Percentiles rank a stretch among this genome's conserved stretches.
These are phyloP conservation scores for Paxillus involutus DNA, from an alignment of 768 basidiomycete species.

Conservation along the genomic window DNA sequence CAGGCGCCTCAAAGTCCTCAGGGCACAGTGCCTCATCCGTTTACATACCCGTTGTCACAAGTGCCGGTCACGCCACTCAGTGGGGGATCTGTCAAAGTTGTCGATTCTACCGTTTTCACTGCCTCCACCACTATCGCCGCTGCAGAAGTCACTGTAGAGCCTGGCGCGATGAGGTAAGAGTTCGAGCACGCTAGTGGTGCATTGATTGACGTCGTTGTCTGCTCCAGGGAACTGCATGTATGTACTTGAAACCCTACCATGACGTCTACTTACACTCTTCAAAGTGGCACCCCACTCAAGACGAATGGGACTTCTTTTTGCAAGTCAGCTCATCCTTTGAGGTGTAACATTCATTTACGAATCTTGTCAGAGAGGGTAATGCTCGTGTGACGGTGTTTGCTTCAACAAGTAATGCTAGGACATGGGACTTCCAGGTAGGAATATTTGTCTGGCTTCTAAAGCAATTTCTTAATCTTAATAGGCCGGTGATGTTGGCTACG, in stretches of 20 bases:
- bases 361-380: slow-evolving; percentile 43
- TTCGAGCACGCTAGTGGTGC: no score
- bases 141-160: slow-evolving; percentile 54
- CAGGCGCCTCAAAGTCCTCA: slow-evolving; percentile 33
- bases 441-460: neutral
- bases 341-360: neutral
- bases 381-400: slow-evolving; percentile 60
- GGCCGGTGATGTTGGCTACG: slow-evolving; percentile 23
- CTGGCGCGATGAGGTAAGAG: slow-evolving; percentile 55
- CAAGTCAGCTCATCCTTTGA: slow-evolving; percentile 21
- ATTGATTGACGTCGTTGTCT: neutral
- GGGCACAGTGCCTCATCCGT: slow-evolving; percentile 46
- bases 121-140: slow-evolving; percentile 50
- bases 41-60: slow-evolving; percentile 50
- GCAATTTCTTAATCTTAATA: neutral
- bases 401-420: slow-evolving; percentile 49
- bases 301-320: slow-evolving; percentile 66
- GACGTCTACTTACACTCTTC: neutral
- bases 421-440: slow-evolving; percentile 56
- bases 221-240: slow-evolving; percentile 54
- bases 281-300: slow-evolving; percentile 70
- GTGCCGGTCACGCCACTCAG: slow-evolving; percentile 39
- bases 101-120: slow-evolving; percentile 53
- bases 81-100: slow-evolving; percentile 59
- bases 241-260: slow-evolving; percentile 9